Base-by-base conservation (phyloP, 2,329 filamentous ascomycete species). In the Paracoccidioides brasiliensis region DNA sequence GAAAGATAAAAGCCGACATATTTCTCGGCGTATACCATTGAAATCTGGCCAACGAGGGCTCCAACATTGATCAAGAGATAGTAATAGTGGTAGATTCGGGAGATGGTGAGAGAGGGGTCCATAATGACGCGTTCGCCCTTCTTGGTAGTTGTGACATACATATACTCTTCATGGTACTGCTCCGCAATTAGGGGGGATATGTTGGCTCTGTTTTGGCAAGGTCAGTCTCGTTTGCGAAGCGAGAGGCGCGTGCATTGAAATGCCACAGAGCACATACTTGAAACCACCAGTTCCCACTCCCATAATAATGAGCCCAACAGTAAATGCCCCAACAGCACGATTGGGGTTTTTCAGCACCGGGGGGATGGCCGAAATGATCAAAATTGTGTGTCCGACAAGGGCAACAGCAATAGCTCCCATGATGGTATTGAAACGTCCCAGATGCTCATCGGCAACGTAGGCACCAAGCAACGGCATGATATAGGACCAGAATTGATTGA, bases 271-370 rank as follows among this genome's bases (percentile, higher is more conserved):
- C 28, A 15, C 59, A 53, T 56, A 61, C 75, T 90, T 91, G 79
- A 90, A 89, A 64, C 87, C 85, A 59, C 86, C 86, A 1, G 85
- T 88, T 45, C 86, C 86, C 35, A 88, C 69, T n/a, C 84, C 85
- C 65, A 89, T 80, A 64, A 89, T 78, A 46, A 86, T 69, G 60
- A 86, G 76, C 30, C 81, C 80, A 35, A 82, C 70, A 2, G 84
- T 68, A 63, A 88, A 85, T 53, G 80, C 82, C 1, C 74, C 83
- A 48, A 88, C 79, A 0, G 83, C 75, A 10, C 76, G 73, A 14
- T 82, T 76, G 40, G 72, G 71, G 59, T 80, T 71, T 46, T 79
- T 71, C 49, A 89, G 83, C 50, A 86, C 80, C 3, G 67, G 64
- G 0, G 85, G 85, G 1, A 85, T 72, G 14, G 85, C 79, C 2